Evolutionary conservation across 768 basidiomycete genomes (phyloP), one percentile per base, ranked within the genome.

Genomic region (Dacryopinax spathularia): DNA sequence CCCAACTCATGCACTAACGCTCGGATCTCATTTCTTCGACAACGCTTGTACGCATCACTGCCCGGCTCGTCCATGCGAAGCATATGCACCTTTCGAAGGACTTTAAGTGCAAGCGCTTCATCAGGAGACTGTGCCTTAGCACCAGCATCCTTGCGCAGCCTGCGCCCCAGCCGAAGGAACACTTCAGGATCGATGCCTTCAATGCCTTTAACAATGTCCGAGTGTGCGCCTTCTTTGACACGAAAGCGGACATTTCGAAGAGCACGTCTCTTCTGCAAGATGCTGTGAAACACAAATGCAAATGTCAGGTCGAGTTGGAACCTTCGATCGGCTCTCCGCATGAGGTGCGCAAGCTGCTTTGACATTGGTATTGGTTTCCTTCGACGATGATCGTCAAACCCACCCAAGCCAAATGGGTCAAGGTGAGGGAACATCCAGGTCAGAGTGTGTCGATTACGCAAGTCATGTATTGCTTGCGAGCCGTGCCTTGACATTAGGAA

Each of bases 371-470:
- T 6, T 1, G 48, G 7, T 0, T 22, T 31, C 0, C 1, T 22
- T 0, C 76, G 43, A 5, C 37, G 22, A 1, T 12, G 18, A 65
- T 80, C 69, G 62, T 80, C 74, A 65, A 77, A 76, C 1, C 79
- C 78, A 1, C 79, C 77, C 20, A 74, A 64, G 0, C 79, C 77
- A 67, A 74, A 79, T 0, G 78, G 78, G 68, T 74, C 79, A 0
- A 81, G 61, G 0, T 76, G 76, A 2, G 79, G 78, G 68, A 76
- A 79, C 18, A 77, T 72, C 64, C 69, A 71, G 0, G 77, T 77
- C 44, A 80, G 75, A 16, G 79, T 39, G 7, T 44, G 4, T 1
- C 73, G 73, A 65, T 79, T 76, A 33, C 65, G 65, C 66, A 75
- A 78, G 60, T 78, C 75, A 67, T 75, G 75, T 0, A 70, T 70